Evolutionary conservation across 345 rosid species (phyloP), one percentile per base, ranked within the genome.

Genomic region (Noccaea bulbosa): DNA sequence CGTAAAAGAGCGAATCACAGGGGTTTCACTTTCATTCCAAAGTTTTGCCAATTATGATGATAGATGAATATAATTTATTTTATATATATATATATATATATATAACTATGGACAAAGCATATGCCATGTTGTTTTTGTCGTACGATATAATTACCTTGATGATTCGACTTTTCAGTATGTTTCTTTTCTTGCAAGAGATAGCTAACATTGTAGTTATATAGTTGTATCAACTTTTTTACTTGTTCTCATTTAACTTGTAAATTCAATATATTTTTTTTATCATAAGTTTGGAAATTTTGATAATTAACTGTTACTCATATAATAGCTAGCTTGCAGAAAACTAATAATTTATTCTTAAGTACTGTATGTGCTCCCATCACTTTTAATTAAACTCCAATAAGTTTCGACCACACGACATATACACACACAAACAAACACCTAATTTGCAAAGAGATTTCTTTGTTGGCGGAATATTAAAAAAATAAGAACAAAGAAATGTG

Each of bases 401-500:
- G 11, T 53, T 71, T 44, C 7, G 39, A 44, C 53, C 69, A 71
- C 69, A 40, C 16, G 50, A 33, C 14, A 39, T 49, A 27, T 2
- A 43, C 22, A 49, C 22, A 50, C 5, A 11, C 41, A 16, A 65
- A 7, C 6, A 38, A 72, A 47, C 71, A 47, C 24, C 40, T 30
- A 37, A 55, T 65, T 48, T 57, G 60, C 10, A 65, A 65, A 73
- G n/a, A 49, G 45, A 65, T 65, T 39, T 65, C 9, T 20, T 8
- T 57, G 38, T 41, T 58, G 40, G 48, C 37, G 33, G 47, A 11
- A 51, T 43, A 44, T 59, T 33, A 17, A 34, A 34, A 20, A 10
- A 8, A 73, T 32, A 60, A 41, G 14, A 61, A 67, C 61, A 58
- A 4, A 43, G 45, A 73, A 66, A 67, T 51, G 63, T 67, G 72